Base-by-base conservation (phyloP, 2,329 filamentous ascomycete species). In the Pseudogymnoascus verrucosus region DNA sequence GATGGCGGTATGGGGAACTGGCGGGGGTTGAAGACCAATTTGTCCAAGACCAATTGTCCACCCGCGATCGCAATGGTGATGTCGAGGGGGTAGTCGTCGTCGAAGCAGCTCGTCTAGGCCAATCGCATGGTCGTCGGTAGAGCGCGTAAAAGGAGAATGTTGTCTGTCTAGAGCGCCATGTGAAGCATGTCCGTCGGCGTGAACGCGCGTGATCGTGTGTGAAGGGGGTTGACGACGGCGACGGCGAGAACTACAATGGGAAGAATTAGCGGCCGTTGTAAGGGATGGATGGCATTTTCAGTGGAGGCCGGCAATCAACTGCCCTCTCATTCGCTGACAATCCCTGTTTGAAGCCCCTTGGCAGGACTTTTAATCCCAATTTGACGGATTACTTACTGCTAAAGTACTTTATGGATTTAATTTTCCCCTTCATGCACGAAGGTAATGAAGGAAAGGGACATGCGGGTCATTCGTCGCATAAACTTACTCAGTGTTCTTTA, bases 281-380 rank as follows among this genome's bases (percentile, higher is more conserved):
- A 54, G 44, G 44, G 44, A 54, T 54, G 44, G 23, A 54, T 54
- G 44, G 44, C 44, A 54, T 54, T 54, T 54, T 54, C 44, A 54
- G 44, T 54, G 44, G 44, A 54, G 44, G 44, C 44, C 44, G 44
- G 44, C 44, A 54, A 54, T 54, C 23, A 28, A 54, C 14, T 54
- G 44, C 23, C 23, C 23, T 54, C 44, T 54, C 44, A 54, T 54
- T 54, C 44, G 44, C 44, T 31, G 44, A 54, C 44, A 54, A 54
- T 54, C 44, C 44, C 23, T 54, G 44, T 54, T 26, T 54, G 44
- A 31, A 16, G 23, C 44, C 44, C 44, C 44, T 54, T 54, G 44
- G 23, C 44, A 10, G 23, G 44, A 54, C 44, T 54, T 54, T 54
- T 28, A 54, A 54, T 54, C 44, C 44, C 44, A 54, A 54, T 54